Evolutionary conservation across 352 stramenopile genomes (phyloP).

Genomic region (Phytophthora foliorum): DNA sequence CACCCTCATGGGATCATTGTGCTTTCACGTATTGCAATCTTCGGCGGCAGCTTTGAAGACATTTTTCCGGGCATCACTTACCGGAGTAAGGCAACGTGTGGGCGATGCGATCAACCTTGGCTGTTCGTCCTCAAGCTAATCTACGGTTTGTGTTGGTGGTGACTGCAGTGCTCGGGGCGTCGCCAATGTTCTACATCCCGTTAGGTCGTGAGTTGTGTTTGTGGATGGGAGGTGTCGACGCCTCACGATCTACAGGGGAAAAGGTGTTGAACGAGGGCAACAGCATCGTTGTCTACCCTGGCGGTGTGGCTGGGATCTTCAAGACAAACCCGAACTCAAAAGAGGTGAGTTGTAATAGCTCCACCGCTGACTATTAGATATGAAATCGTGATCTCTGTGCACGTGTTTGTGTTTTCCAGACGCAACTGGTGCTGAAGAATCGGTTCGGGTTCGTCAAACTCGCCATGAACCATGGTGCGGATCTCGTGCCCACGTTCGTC

Average conservation of each 20-base stretch:
- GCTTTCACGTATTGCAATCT: conserved; percentile 54
- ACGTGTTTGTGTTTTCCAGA: conserved; percentile 19
- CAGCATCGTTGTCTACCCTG: conserved; percentile 59
- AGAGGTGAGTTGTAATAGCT: conserved; percentile 31
- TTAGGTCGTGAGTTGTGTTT: conserved; percentile 66
- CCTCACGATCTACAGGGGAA: conserved; percentile 46
- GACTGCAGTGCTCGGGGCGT: conserved; percentile 55
- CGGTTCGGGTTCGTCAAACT: conserved; percentile 60
- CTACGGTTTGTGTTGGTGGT: conserved; percentile 1
- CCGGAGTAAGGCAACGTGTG: conserved; percentile 15
- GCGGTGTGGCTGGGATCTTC: conserved; percentile 56
- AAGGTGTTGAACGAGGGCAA: conserved; percentile 53
- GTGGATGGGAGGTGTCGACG: conserved; percentile 61
- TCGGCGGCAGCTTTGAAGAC: conserved; percentile 56
- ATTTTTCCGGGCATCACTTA: conserved; percentile 45
- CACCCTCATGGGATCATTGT: conserved; percentile 68
- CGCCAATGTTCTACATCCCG: conserved; percentile 70
- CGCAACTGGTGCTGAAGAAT: conserved; percentile 49
- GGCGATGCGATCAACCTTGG: neutral
- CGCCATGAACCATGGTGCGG: conserved; percentile 50
- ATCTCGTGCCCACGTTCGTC: conserved; percentile 59
- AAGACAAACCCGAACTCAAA: conserved; percentile 56
- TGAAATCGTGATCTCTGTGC: neutral
- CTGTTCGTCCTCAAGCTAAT: neutral
- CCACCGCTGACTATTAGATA: neutral